A percentile compares a stretch with the other conserved stretches of the same genome.
These are phyloP conservation scores for Lentinula sp. DNA, from an alignment of 768 basidiomycete species.

Conservation along the genomic window DNA sequence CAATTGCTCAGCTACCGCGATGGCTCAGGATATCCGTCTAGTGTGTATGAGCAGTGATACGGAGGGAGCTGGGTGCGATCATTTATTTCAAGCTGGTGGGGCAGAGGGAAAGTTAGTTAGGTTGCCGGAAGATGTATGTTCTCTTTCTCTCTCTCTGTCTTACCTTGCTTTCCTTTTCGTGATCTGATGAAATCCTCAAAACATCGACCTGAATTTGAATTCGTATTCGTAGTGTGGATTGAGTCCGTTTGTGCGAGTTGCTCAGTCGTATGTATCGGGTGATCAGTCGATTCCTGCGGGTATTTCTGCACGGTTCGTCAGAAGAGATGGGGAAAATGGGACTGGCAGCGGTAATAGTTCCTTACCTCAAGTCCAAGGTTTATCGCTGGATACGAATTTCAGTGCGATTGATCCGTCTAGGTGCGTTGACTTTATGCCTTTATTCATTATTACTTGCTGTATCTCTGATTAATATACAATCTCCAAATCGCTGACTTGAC, in stretches of 20 bases:
- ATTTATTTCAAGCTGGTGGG: constrained; percentile 22
- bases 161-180: no score
- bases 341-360: neutral
- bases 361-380: constrained; percentile 22
- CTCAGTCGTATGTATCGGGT: constrained; percentile 25
- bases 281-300: constrained; percentile 28
- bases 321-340: constrained; percentile 15
- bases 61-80: constrained; percentile 19
- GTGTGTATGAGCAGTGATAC: constrained; percentile 17
- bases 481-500: no score
- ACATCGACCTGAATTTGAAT: neutral
- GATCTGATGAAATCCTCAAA: neutral
- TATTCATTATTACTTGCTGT: no score
- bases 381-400: constrained; percentile 29
- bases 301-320: constrained; percentile 16
- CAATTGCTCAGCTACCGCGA: constrained; percentile 21
- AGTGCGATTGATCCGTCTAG: constrained; percentile 15
- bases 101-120: constrained; percentile 28
- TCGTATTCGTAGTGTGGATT: constrained; percentile 11
- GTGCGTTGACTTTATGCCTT: constrained; percentile 1
- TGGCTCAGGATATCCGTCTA: constrained; percentile 25
- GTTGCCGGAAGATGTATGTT: constrained; percentile 24
- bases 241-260: constrained; percentile 20
- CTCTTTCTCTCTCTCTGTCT: neutral
- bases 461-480: no score